These are phyloP conservation scores for Lichtheimia ornata DNA, from an alignment of 371 early-diverging fungal species.

Conservation along the genomic window DNA sequence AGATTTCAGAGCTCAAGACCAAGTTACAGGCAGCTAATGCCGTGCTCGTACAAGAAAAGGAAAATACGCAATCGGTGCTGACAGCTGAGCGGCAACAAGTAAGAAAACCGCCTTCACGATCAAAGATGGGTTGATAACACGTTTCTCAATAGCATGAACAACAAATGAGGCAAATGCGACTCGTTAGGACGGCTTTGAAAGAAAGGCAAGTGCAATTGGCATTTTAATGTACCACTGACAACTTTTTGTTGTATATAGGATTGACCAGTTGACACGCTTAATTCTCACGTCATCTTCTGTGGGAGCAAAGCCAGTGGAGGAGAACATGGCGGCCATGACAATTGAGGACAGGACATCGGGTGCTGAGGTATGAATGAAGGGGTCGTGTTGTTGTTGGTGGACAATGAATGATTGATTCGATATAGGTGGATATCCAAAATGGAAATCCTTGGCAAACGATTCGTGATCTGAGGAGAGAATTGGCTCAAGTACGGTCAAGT, in stretches of 20 bases:
- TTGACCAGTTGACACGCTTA: slow-evolving; percentile 75
- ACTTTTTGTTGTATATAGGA: slow-evolving; percentile 17
- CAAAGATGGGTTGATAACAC: neutral
- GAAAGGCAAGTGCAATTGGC: slow-evolving; percentile 62
- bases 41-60: slow-evolving; percentile 46
- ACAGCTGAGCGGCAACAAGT: slow-evolving; percentile 41
- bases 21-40: slow-evolving; percentile 67
- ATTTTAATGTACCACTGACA: neutral
- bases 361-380: too few species aligned
- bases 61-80: slow-evolving; percentile 29
- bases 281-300: slow-evolving; percentile 77
- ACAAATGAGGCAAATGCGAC: slow-evolving; percentile 70
- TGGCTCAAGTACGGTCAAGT: slow-evolving; percentile 14
- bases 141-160: slow-evolving; percentile 65
- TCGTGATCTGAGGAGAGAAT: slow-evolving; percentile 23
- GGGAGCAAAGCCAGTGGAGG: neutral
- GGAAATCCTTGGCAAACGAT: slow-evolving; percentile 32
- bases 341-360: too few species aligned
- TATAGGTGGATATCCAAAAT: slow-evolving; percentile 1
- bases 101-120: neutral
- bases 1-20: slow-evolving; percentile 81
- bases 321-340: too few species aligned
- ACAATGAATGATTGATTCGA: too few species aligned
- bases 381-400: too few species aligned
- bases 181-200: slow-evolving; percentile 75